phyloP scores from a whole-genome alignment of 1,284 basidiomycete species.

The Lignosus rhinocerotis region DNA sequence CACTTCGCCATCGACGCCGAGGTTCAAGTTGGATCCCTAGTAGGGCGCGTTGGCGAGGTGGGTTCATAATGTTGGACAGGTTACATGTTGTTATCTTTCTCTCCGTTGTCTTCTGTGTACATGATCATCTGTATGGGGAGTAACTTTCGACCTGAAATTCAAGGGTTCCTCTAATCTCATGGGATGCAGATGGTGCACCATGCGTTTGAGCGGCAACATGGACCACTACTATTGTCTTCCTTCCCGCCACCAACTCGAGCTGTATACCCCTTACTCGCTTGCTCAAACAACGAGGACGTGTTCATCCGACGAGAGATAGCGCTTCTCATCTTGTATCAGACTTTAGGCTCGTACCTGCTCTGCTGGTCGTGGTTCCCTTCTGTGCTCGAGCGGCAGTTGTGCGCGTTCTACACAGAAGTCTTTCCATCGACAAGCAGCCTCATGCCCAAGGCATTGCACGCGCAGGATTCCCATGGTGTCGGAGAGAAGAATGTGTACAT shows the following conservation, averaged over 20 bases:
- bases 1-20: slow-evolving; percentile 23
- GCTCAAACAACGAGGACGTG: too few relatives aligned
- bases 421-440: slow-evolving; percentile 11
- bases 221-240: neutral
- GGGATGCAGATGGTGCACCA: neutral
- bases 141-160: too few relatives aligned
- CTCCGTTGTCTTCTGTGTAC: too few relatives aligned
- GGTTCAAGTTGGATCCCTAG: slow-evolving; percentile 1
- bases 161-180: too few relatives aligned
- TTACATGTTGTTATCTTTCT: too few relatives aligned
- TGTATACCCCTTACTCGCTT: too few relatives aligned
- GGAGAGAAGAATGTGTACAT: slow-evolving; percentile 26
- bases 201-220: neutral
- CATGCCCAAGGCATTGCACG: slow-evolving; percentile 30
- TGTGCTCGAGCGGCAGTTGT: slow-evolving; percentile 5
- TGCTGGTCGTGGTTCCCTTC: slow-evolving; percentile 4
- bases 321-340: neutral
- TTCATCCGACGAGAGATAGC: too few relatives aligned
- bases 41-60: neutral
- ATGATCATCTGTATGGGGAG: too few relatives aligned
- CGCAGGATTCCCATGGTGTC: slow-evolving; percentile 20
- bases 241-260: slow-evolving; percentile 1
- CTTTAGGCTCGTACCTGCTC: slow-evolving; percentile 11
- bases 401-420: slow-evolving; percentile 11
- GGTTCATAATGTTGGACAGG: neutral